phyloP scores from a whole-genome alignment of 2,329 filamentous ascomycete genomes.

The Colletotrichum lindemuthianum region DNA sequence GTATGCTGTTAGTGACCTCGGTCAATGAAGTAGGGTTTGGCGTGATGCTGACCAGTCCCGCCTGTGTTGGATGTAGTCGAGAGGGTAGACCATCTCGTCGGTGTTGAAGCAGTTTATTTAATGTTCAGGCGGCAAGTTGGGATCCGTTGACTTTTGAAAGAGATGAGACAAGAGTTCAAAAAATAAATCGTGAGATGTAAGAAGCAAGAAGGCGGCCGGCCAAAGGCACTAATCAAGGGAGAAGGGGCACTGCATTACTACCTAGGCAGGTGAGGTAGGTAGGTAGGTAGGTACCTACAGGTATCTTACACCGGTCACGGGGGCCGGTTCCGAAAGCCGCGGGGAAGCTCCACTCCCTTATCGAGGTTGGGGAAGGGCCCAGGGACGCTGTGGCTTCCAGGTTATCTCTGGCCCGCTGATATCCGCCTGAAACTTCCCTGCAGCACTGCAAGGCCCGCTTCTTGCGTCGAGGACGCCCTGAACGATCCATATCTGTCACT shows the following conservation, averaged over 20 bases:
- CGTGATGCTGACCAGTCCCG: conserved; percentile 70
- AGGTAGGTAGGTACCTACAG: background rate
- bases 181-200: background rate
- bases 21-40: background rate
- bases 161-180: conserved; percentile 4
- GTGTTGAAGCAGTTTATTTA: background rate
- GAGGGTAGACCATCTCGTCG: conserved; percentile 38
- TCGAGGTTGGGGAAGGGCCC: conserved; percentile 30
- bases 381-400: conserved; percentile 6
- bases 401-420: conserved; percentile 35
- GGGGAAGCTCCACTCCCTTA: conserved; percentile 35
- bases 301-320: conserved; percentile 33
- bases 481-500: background rate
- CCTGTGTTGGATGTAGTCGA: conserved; percentile 75
- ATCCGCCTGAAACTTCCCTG: conserved; percentile 34
- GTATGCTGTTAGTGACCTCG: conserved; percentile 42
- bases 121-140: background rate
- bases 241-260: background rate
- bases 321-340: conserved; percentile 22
- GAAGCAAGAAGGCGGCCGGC: background rate
- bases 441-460: conserved; percentile 6
- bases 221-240: conserved; percentile 15
- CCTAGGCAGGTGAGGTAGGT: too few species aligned
- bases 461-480: conserved; percentile 11
- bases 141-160: background rate